Evolutionary conservation across 768 basidiomycete species (phyloP).

Genomic region (Chalciporus chontae): DNA sequence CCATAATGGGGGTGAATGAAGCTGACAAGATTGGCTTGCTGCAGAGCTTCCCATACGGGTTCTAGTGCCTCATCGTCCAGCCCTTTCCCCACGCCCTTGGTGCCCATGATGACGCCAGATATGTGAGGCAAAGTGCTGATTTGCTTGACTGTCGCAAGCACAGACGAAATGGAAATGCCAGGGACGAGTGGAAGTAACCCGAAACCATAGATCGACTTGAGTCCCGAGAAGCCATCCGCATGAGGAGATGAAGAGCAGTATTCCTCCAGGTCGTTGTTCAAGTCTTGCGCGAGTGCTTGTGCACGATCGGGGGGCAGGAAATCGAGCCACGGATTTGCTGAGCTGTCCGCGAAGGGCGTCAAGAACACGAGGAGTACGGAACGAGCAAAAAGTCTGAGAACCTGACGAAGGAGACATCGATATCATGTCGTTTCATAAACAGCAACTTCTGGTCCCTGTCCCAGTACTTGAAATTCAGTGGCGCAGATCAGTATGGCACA

Average conservation of each 20-base stretch:
- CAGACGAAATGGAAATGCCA: conserved; percentile 46
- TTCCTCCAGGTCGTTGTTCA: conserved; percentile 74
- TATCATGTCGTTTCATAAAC: conserved; percentile 84
- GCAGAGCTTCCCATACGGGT: conserved; percentile 78
- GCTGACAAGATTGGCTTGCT: conserved; percentile 63
- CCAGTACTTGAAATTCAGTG: conserved; percentile 53
- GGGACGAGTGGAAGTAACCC: conserved; percentile 83
- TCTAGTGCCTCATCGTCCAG: conserved; percentile 78
- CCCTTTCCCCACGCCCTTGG: conserved; percentile 71
- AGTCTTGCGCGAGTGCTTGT: conserved; percentile 56
- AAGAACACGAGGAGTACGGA: conserved; percentile 10
- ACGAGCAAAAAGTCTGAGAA: conserved; percentile 20
- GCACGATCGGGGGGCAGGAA: conserved; percentile 73
- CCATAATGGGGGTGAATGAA: conserved; percentile 90
- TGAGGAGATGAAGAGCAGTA: conserved; percentile 70
- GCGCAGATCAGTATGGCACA: conserved; percentile 9
- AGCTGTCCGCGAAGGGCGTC: conserved; percentile 39
- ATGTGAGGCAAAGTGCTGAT: conserved; percentile 64
- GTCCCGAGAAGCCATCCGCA: conserved; percentile 25
- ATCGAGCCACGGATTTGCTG: conserved; percentile 92
- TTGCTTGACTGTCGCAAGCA: conserved; percentile 66
- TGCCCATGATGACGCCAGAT: conserved; percentile 79
- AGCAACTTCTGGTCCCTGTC: conserved; percentile 70
- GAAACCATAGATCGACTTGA: conserved; percentile 77
- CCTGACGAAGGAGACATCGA: conserved; percentile 79